A percentile compares a stretch with the other conserved stretches of the same genome.
These are phyloP conservation scores for Litchi chinensis DNA, from an alignment of 345 rosid genomes.

Conservation along the genomic window DNA sequence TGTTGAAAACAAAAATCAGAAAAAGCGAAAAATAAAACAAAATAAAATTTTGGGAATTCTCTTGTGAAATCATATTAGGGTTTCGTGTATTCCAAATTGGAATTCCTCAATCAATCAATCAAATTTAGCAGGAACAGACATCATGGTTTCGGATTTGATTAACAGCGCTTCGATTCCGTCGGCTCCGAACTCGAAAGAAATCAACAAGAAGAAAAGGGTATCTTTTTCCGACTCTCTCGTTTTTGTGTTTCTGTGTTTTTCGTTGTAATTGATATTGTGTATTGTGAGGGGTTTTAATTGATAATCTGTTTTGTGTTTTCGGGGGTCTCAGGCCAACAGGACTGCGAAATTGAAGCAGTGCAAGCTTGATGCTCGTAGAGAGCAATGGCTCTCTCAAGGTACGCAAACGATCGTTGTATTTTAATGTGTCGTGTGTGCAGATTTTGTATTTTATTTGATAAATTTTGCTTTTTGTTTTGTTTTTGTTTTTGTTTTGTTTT, in stretches of 20 bases:
- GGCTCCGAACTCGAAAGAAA: conserved; percentile 57
- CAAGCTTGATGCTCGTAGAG: conserved; percentile 93
- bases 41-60: conserved; percentile 10
- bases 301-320: conserved; percentile 8
- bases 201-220: conserved; percentile 82
- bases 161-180: conserved; percentile 49
- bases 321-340: conserved; percentile 65
- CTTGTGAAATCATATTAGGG: conserved; percentile 43
- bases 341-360: conserved; percentile 92
- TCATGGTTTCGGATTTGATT: conserved; percentile 73
- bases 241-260: background rate
- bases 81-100: conserved; percentile 30
- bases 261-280: background rate
- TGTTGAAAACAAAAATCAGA: conserved; percentile 25
- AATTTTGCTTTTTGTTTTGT: too few species aligned
- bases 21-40: conserved; percentile 11
- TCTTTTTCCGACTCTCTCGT: background rate
- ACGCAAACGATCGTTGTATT: conserved; percentile 9
- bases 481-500: too few species aligned
- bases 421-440: background rate
- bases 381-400: conserved; percentile 99
- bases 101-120: conserved; percentile 8
- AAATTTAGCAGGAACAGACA: conserved; percentile 13
- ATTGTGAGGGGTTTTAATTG: background rate
- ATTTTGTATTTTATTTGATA: background rate